A percentile compares a stretch with the other conserved stretches of the same genome.
Evolutionary conservation across 176 grass and related monocot genomes (phyloP).

Genomic region (Rhynchospora breviuscula): DNA sequence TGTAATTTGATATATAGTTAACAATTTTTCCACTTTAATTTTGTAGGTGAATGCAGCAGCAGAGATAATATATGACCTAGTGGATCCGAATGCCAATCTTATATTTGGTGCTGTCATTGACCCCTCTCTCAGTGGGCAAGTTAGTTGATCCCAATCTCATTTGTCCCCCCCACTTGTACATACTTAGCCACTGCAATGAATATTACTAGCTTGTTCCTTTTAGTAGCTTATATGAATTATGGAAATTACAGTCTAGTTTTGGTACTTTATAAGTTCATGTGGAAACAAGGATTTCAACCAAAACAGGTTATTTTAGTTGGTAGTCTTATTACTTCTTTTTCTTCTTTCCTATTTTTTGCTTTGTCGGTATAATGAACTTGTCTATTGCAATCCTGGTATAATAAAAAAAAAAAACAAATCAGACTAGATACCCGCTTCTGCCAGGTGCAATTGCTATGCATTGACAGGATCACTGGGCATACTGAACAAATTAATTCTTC

Average conservation of each 20-base stretch:
- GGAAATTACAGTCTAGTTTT: not conserved
- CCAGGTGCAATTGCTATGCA: not conserved
- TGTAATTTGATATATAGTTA: constrained; percentile 1
- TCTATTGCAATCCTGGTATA: not conserved
- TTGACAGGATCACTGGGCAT: no score
- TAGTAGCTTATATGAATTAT: not conserved
- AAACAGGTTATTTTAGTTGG: not conserved
- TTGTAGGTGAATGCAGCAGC: constrained; percentile 91
- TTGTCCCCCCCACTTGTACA: not conserved
- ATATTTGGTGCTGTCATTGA: constrained; percentile 99
- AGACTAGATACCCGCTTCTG: not conserved
- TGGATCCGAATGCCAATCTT: constrained; percentile 96
- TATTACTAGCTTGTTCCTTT: not conserved
- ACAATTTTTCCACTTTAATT: constrained; percentile 3
- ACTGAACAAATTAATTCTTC: not conserved
- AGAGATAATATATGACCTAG: constrained; percentile 96
- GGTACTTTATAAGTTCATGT: not conserved
- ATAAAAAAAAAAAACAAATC: not conserved
- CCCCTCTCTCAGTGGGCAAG: constrained; percentile 80
- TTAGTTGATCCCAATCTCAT: constrained; percentile 38
- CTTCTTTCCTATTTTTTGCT: not conserved
- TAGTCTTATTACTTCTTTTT: not conserved
- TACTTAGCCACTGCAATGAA: not conserved
- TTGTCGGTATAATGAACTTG: not conserved
- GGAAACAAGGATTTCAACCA: not conserved